Evolutionary conservation across 441 rosid species (phyloP), one percentile per base, ranked within the genome.

Genomic region (Raphanus hybrid): DNA sequence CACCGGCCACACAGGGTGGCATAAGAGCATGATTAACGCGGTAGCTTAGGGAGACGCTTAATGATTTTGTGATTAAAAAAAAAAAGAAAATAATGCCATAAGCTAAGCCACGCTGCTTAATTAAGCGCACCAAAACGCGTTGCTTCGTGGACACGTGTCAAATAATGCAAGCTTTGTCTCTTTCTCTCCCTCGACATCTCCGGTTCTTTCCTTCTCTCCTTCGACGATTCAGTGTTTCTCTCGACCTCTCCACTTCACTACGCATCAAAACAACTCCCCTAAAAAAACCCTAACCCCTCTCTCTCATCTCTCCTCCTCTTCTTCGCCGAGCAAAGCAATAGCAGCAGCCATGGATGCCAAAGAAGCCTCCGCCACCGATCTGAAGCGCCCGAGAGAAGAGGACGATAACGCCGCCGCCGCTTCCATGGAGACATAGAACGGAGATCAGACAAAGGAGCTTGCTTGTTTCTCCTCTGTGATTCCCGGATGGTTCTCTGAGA

Each of bases 401-500:
- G 96, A 81, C 5, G 81, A 67, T 48, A 84, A 85, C 69, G 89
- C 14, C 14, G 4, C 88, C 1, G 45, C 67, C 70, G 18, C 18
- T 39, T 39, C 67, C 60, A 87, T 88, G 95, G 93, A 83, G 34
- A 84, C 77, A 3, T 93, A 86, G 68, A 77, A 55, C 60, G 60
- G 60, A 8, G 60, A 55, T 55, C 60, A 55, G 60, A 18, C 2
- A 3, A 78, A 82, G 70, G 69, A 69, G 74, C 74, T 81, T 18
- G 71, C 73, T 12, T 78, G 78, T 64, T 78, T 92, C 8, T 88
- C 97, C 63, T 64, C 93, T 45, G 88, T 94, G 62, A 92, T 94
- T 52, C 87, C 92, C 52, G 96, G 97, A 18, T 90, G 98, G 98
- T 94, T 94, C 86, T 94, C 97, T 18, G 98, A 94, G 87, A 89